Conservation (phyloP, 1,139 yeast species). For the Komagataea norvegica region DNA sequence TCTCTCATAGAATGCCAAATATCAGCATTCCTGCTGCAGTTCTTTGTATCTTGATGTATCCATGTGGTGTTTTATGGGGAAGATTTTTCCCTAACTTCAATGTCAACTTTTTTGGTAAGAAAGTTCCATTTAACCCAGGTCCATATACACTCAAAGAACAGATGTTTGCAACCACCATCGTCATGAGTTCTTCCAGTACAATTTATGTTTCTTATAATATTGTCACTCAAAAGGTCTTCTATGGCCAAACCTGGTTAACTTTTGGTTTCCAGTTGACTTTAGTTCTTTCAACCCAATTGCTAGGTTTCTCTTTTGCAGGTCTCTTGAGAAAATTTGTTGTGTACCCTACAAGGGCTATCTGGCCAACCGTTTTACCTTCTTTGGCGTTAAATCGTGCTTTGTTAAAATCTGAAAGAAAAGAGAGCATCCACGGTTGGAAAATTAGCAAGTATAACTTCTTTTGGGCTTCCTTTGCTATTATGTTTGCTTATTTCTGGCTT, state of each 20-base stretch:
- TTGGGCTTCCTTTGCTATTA: conserved; percentile 32
- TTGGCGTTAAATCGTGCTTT: conserved; percentile 53
- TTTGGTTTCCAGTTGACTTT: conserved; percentile 46
- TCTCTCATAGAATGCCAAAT: too few species aligned
- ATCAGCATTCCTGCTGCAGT: too few species aligned
- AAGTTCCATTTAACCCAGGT: conserved; percentile 48
- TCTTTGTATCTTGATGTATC: conserved; percentile 52
- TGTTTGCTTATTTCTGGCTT: conserved; percentile 52
- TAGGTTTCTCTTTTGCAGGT: conserved; percentile 66
- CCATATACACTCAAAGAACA: conserved; percentile 70
- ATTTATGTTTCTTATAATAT: conserved; percentile 62
- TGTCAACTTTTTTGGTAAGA: conserved; percentile 35
- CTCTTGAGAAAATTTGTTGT: conserved; percentile 51
- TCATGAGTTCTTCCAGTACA: conserved; percentile 38
- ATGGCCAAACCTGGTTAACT: conserved; percentile 33
- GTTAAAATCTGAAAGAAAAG: conserved; percentile 38
- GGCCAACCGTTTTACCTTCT: conserved; percentile 55
- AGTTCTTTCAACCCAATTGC: conserved; percentile 48
- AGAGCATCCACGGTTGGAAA: conserved; percentile 48
- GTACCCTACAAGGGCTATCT: conserved; percentile 51
- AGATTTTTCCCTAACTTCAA: conserved; percentile 44
- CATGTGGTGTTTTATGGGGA: conserved; percentile 45
- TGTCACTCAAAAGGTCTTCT: conserved; percentile 33
- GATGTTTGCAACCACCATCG: conserved; percentile 50
- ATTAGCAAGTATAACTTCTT: conserved; percentile 44